A percentile compares a stretch with the other conserved stretches of the same genome.
These are phyloP conservation scores for Verticillium longisporum DNA, from an alignment of 2,329 filamentous ascomycete species.

Conservation along the genomic window DNA sequence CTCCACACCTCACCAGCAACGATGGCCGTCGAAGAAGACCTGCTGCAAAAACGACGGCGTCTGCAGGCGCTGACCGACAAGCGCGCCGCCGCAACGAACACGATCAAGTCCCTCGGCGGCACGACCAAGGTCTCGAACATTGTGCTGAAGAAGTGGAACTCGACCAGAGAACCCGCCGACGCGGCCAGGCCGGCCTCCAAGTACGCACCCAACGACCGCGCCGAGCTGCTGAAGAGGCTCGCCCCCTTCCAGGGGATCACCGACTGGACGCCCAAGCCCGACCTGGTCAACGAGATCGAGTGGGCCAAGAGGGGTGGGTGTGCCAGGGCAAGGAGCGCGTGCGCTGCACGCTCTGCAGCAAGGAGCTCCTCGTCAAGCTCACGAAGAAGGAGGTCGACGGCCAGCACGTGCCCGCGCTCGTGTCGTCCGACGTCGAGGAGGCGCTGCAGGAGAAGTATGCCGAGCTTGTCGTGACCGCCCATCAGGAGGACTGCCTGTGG, in stretches of 20 bases:
- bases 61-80: slow-evolving; percentile 20
- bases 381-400: slow-evolving; percentile 53
- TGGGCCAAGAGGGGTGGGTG: slow-evolving; percentile 91
- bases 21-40: slow-evolving; percentile 27
- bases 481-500: slow-evolving; percentile 82
- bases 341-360: slow-evolving; percentile 76
- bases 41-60: slow-evolving; percentile 47
- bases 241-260: slow-evolving; percentile 88
- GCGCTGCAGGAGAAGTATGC: slow-evolving; percentile 71
- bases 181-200: slow-evolving; percentile 40
- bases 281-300: slow-evolving; percentile 77
- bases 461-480: slow-evolving; percentile 65
- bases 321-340: slow-evolving; percentile 81
- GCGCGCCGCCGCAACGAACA: slow-evolving; percentile 2
- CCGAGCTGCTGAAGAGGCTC: slow-evolving; percentile 71
- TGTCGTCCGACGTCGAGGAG: slow-evolving; percentile 58
- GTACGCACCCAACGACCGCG: slow-evolving; percentile 82
- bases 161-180: slow-evolving; percentile 15
- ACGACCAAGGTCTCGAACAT: slow-evolving; percentile 31
- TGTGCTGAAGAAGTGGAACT: slow-evolving; percentile 32
- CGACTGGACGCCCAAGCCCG: slow-evolving; percentile 88
- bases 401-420: slow-evolving; percentile 43
- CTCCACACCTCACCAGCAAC: slow-evolving; percentile 1
- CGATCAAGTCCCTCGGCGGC: slow-evolving; percentile 9
- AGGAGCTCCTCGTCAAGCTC: slow-evolving; percentile 76